Evolutionary conservation across 176 grass and related monocot species (phyloP).

Genomic region (Pontederia crassipes): DNA sequence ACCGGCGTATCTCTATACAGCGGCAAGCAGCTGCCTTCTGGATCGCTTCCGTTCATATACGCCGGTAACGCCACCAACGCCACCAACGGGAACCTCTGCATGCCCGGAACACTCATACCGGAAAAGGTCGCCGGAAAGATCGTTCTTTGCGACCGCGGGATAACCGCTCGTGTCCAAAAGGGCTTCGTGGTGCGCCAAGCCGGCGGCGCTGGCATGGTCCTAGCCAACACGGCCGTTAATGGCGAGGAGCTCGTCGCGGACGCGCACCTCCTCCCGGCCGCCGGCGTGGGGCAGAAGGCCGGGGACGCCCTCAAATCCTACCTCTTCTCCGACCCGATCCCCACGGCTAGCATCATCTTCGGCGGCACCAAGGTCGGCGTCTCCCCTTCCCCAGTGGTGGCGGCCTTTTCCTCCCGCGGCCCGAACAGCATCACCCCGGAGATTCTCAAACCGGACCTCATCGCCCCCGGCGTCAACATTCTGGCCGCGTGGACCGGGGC

Average conservation of each 20-base stretch:
- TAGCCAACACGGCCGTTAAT: conserved; percentile 71
- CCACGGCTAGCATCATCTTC: conserved; percentile 62
- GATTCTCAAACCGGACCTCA: conserved; percentile 66
- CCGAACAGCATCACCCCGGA: conserved; percentile 58
- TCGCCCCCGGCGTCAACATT: too few species aligned
- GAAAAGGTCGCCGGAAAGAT: conserved; percentile 94
- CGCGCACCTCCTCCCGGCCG: conserved; percentile 62
- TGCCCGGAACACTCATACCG: conserved; percentile 63
- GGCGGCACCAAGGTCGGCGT: conserved; percentile 64
- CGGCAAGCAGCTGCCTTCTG: conserved; percentile 45
- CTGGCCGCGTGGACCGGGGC: conserved; percentile 33
- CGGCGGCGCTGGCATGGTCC: conserved; percentile 72
- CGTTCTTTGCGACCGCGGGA: conserved; percentile 81
- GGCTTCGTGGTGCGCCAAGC: conserved; percentile 70
- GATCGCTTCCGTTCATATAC: conserved; percentile 54
- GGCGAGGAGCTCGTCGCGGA: conserved; percentile 93
- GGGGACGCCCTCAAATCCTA: conserved; percentile 59
- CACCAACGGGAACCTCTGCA: conserved; percentile 69
- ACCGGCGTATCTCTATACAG: conserved; percentile 68
- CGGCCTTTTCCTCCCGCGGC: conserved; percentile 82
- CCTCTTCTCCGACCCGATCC: conserved; percentile 41
- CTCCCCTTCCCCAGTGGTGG: conserved; percentile 75
- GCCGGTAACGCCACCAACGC: conserved; percentile 76
- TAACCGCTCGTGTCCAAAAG: conserved; percentile 76
- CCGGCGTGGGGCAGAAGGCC: conserved; percentile 54